These are phyloP conservation scores for Asterella californica DNA, from an alignment of 225 moss, liverwort and hornwort species.

Conservation along the genomic window DNA sequence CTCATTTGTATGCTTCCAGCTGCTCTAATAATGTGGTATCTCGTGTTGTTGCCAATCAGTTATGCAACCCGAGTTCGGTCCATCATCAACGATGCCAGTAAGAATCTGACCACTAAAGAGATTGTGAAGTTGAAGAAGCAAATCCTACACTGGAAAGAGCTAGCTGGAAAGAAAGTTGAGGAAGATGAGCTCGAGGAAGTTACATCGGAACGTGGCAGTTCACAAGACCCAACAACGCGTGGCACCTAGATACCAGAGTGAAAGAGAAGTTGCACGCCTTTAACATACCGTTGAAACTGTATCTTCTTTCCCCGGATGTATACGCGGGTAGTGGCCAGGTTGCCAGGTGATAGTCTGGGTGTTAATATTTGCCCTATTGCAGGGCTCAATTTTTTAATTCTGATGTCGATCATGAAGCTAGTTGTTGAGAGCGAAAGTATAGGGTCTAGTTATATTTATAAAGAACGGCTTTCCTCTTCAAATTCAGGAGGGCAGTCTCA, in stretches of 20 bases:
- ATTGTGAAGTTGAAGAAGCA: constrained; percentile 84
- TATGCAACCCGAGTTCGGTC: constrained; percentile 92
- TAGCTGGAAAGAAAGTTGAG: constrained; percentile 65
- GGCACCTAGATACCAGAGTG: constrained; percentile 45
- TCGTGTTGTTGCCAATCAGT: constrained; percentile 29
- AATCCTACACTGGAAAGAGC: constrained; percentile 80
- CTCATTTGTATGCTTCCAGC: too few relatives aligned
- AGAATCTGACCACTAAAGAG: constrained; percentile 86
- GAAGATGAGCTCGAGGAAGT: constrained; percentile 80
- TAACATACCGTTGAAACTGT: constrained; percentile 39
- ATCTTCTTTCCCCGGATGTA: constrained; percentile 11
- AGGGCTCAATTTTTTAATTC: constrained; percentile 40
- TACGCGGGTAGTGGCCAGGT: constrained; percentile 17
- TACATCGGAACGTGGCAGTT: constrained; percentile 49
- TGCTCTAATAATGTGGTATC: too few relatives aligned
- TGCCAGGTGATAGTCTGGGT: constrained; percentile 39
- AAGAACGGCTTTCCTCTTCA: constrained; percentile 40
- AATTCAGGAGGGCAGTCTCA: constrained; percentile 37
- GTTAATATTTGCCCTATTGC: constrained; percentile 43
- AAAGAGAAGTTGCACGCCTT: constrained; percentile 24
- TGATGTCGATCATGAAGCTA: constrained; percentile 41
- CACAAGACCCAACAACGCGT: constrained; percentile 18
- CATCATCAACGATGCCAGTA: constrained; percentile 85
- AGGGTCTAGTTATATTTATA: constrained; percentile 39
- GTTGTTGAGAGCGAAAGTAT: constrained; percentile 35